Evolutionary conservation across 768 basidiomycete species (phyloP).

Genomic region (Amanita brunnescens): DNA sequence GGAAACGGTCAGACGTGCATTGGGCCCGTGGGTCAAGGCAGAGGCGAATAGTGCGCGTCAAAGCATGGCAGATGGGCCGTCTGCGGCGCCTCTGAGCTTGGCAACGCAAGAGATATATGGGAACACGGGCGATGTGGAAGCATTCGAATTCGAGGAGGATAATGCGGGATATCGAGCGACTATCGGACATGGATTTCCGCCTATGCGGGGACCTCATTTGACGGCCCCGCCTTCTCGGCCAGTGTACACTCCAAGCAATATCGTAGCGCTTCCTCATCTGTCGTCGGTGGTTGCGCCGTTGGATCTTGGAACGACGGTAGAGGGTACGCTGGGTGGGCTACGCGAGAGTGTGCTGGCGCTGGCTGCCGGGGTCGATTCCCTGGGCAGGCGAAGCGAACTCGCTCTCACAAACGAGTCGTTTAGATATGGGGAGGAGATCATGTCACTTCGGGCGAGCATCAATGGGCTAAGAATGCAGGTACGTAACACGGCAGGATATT

Average conservation of each 20-base stretch:
- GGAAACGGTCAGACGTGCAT: conserved; percentile 38
- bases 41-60: neutral
- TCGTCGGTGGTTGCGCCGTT: conserved; percentile 44
- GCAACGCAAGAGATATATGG: neutral
- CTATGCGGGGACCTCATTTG: neutral
- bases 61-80: neutral
- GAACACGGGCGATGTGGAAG: neutral
- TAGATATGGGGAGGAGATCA: conserved; percentile 65
- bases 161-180: no score
- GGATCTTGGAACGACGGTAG: conserved; percentile 51
- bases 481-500: conserved; percentile 13
- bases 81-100: neutral
- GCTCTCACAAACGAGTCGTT: conserved; percentile 63
- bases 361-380: conserved; percentile 50
- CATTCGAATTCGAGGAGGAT: neutral
- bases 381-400: conserved; percentile 56
- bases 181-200: neutral
- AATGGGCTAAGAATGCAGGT: conserved; percentile 80
- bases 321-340: conserved; percentile 50
- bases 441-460: conserved; percentile 55
- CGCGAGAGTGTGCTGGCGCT: conserved; percentile 52
- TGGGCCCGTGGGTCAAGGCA: conserved; percentile 44
- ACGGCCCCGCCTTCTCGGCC: conserved; percentile 1
- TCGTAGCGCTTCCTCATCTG: conserved; percentile 20
- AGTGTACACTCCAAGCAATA: conserved; percentile 6